Evolutionary conservation across 495 filamentous ascomycete genomes (phyloP).

Genomic region (Amniculicola lignicola): DNA sequence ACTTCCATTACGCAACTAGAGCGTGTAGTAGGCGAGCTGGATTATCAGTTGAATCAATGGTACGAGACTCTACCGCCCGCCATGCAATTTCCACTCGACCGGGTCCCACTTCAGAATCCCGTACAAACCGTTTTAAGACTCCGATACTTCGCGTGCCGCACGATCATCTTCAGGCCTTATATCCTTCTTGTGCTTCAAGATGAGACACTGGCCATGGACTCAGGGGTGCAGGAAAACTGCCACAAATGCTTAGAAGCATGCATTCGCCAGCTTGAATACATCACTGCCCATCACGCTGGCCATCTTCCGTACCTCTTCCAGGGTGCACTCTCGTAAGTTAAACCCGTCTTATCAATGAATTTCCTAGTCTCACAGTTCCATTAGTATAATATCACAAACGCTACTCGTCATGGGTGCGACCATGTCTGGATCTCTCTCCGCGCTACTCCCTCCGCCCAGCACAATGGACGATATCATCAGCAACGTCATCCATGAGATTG

Average conservation of each 20-base stretch:
- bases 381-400: constrained; percentile 68
- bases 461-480: constrained; percentile 71
- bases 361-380: not conserved
- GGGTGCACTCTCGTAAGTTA: constrained; percentile 61
- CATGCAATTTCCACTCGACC: constrained; percentile 70
- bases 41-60: constrained; percentile 81
- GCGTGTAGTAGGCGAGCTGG: constrained; percentile 72
- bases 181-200: constrained; percentile 76
- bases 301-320: constrained; percentile 88
- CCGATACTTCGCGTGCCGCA: constrained; percentile 78
- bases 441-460: constrained; percentile 60
- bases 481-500: constrained; percentile 68
- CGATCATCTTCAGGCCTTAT: constrained; percentile 81
- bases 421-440: constrained; percentile 70
- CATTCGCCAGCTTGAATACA: constrained; percentile 73
- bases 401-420: constrained; percentile 79
- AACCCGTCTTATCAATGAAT: not conserved
- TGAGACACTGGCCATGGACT: constrained; percentile 66
- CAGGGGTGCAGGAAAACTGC: constrained; percentile 69
- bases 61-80: constrained; percentile 71
- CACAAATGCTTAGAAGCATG: constrained; percentile 78
- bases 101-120: constrained; percentile 61
- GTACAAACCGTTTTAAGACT: constrained; percentile 75
- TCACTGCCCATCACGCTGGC: constrained; percentile 74
- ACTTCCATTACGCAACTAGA: constrained; percentile 64